These are phyloP conservation scores for Solanum sejunctum DNA, from an alignment of 257 asterid genomes.

Conservation along the genomic window DNA sequence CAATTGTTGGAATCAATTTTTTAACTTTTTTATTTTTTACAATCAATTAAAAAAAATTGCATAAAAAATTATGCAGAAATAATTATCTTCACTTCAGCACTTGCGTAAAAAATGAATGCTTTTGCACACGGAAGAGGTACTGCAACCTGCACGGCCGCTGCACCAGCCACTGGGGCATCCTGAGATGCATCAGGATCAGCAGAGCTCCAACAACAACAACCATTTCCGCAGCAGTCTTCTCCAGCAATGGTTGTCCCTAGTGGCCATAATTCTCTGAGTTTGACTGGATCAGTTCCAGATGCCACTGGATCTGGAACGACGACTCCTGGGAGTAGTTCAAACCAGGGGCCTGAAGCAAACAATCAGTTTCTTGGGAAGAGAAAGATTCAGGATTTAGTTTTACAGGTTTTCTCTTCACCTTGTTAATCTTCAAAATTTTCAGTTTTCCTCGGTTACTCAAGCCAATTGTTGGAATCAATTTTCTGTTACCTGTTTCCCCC, in stretches of 20 bases:
- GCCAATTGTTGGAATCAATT: not conserved
- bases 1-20: not conserved
- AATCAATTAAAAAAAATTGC: not conserved
- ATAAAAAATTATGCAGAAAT: conserved; percentile 32
- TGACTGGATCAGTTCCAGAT: conserved; percentile 88
- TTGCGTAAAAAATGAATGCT: conserved; percentile 47
- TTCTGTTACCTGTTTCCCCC: no score
- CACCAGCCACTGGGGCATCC: conserved; percentile 37
- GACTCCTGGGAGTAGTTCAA: conserved; percentile 85
- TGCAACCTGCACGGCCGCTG: conserved; percentile 58
- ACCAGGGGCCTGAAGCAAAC: conserved; percentile 71
- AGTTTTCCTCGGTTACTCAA: not conserved
- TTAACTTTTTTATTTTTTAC: not conserved
- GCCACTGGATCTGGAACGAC: conserved; percentile 79
- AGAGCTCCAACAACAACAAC: conserved; percentile 20
- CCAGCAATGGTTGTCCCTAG: conserved; percentile 46
- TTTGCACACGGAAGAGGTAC: conserved; percentile 49
- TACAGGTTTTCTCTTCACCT: conserved; percentile 41
- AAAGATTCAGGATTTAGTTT: conserved; percentile 72
- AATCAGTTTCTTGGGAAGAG: conserved; percentile 87
- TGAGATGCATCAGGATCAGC: conserved; percentile 50
- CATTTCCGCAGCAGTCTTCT: conserved; percentile 45
- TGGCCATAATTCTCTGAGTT: conserved; percentile 61
- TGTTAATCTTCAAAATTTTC: not conserved
- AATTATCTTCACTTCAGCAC: conserved; percentile 39